phyloP scores from a whole-genome alignment of 2,329 filamentous ascomycete species.

The Gnomoniopsis smithogilvyi region DNA sequence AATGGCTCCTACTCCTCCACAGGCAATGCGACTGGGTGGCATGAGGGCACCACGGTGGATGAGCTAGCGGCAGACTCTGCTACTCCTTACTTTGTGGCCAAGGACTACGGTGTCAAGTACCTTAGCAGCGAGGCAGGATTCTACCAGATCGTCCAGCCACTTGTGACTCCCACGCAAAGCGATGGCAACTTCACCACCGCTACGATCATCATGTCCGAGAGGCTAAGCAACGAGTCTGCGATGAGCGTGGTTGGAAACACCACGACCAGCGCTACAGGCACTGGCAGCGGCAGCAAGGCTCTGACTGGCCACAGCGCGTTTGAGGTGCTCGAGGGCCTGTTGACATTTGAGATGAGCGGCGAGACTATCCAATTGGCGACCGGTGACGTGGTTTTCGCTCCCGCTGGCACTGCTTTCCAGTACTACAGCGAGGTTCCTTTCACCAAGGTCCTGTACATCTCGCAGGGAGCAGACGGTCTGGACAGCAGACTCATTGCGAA shows the following conservation, averaged over 20 bases:
- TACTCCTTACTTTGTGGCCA: conserved; percentile 41
- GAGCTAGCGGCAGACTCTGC: conserved; percentile 26
- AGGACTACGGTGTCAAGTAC: conserved; percentile 43
- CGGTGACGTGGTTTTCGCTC: conserved; percentile 19
- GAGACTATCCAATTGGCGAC: conserved; percentile 14
- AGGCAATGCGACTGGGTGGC: conserved; percentile 35
- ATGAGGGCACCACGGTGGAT: conserved; percentile 30
- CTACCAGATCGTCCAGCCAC: conserved; percentile 42
- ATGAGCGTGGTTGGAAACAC: conserved; percentile 5
- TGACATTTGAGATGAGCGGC: conserved; percentile 15
- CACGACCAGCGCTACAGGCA: neutral
- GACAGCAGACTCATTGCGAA: conserved; percentile 15
- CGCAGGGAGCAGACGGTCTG: conserved; percentile 15
- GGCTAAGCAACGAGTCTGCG: neutral
- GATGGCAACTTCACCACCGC: conserved; percentile 40
- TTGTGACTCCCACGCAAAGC: conserved; percentile 37
- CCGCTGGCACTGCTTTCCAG: conserved; percentile 12
- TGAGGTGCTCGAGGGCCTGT: conserved; percentile 18
- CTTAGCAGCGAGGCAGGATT: conserved; percentile 32
- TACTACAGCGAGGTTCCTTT: conserved; percentile 17
- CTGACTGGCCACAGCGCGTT: conserved; percentile 15
- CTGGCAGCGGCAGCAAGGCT: neutral
- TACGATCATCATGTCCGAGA: conserved; percentile 34
- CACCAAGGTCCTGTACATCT: conserved; percentile 21
- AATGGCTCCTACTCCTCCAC: conserved; percentile 30